Percentiles rank a stretch among this genome's conserved stretches.
phyloP scores from a whole-genome alignment of 2,329 filamentous ascomycete genomes.

The Hymenoscyphus salicellus region DNA sequence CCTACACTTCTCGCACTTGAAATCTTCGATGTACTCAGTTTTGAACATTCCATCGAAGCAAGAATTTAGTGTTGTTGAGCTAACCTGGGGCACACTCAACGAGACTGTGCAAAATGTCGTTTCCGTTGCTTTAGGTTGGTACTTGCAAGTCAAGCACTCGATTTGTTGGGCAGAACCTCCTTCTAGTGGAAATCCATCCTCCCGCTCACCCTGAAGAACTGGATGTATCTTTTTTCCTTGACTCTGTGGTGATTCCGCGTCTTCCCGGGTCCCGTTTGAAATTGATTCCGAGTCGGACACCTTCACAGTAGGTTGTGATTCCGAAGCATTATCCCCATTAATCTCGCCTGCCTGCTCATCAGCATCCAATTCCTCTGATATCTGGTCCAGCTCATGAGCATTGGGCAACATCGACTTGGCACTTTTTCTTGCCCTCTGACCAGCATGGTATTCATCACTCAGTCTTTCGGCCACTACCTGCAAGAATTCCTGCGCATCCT shows the following conservation, averaged over 20 bases:
- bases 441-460: conserved; percentile 91
- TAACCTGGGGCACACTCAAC: conserved; percentile 81
- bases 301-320: not conserved
- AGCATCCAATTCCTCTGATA: not conserved
- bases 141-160: conserved; percentile 84
- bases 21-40: conserved; percentile 94
- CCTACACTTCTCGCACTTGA: conserved; percentile 89
- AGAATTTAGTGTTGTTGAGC: conserved; percentile 73
- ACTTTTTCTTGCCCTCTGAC: conserved; percentile 65
- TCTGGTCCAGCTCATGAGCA: not conserved
- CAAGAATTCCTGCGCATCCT: conserved; percentile 95
- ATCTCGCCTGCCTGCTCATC: not conserved
- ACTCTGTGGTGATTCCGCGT: not conserved
- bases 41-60: conserved; percentile 96
- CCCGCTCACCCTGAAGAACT: conserved; percentile 37
- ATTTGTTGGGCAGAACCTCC: conserved; percentile 92
- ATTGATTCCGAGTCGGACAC: not conserved
- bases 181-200: conserved; percentile 85
- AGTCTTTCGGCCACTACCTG: conserved; percentile 90
- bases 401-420: conserved; percentile 40
- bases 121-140: conserved; percentile 78
- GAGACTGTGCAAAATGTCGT: conserved; percentile 91
- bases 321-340: not conserved
- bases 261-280: not conserved
- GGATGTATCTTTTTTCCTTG: conserved; percentile 4